Base-by-base conservation (phyloP, 2,329 filamentous ascomycete genomes). In the Microsporum canis region DNA sequence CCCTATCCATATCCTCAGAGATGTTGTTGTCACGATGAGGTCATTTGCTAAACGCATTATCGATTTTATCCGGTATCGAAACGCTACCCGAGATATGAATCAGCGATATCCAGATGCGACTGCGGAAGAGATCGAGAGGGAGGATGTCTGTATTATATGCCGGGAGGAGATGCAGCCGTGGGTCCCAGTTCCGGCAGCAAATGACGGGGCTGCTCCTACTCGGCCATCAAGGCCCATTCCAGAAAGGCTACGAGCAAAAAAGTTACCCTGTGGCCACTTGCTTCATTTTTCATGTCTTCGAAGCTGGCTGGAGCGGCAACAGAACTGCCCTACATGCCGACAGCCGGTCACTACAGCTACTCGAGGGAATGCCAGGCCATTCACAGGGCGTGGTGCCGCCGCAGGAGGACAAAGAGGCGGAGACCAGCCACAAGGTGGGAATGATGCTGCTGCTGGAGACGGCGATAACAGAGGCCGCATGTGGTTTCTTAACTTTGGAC, bases 81-180 rank as follows among this genome's bases (percentile, higher is more conserved):
- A 90, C 69, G 94, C 94, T 1, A 91, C 95, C 2, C 83, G 88
- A 66, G 90, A 97, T 71, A 97, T 99, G 91, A 94, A 95, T 70
- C 84, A 84, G 63, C 79, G 84, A 68, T 97, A 96, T 71, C 88
- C 89, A 3, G 94, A 99, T 71, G 94, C 94, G 1, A 96, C 89
- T 0, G 81, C 83, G 1, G 89, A 95, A 66, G 92, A 99, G 66
- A 83, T 99, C 29, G 79, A 80, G 33, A 82, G 88, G 57, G 92
- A 96, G 71, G 90, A 95, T 69, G 95, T 94, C 2, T 99, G 94
- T 73, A 99, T 99, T 67, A 96, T 99, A 60, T 99, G 94, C 73
- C 85, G 94, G 63, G 94, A 99, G 72, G 89, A 95, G 65, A 99
- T 99, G 94, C 84, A 84, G 38, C 85, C 87, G 1, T 96, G 90